phyloP scores from a whole-genome alignment of 257 asterid species.

The Orobanche coerulescens region DNA sequence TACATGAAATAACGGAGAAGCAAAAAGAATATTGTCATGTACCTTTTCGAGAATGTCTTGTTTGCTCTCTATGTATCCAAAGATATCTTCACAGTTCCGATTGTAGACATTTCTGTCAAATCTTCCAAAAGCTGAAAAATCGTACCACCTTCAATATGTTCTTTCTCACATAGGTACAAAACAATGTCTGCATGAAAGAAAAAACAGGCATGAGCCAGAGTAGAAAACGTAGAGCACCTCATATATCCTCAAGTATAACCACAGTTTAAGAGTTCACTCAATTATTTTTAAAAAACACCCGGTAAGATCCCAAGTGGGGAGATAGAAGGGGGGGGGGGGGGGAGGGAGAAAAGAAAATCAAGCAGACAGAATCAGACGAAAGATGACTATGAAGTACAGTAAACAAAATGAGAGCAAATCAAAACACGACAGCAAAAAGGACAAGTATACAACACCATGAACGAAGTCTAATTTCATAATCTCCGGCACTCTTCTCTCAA shows the following conservation, averaged over 20 bases:
- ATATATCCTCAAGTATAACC: constrained; percentile 4
- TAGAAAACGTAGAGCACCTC: too few species aligned
- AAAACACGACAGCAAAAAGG: background rate
- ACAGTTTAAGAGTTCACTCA: background rate
- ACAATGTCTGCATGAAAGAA: too few species aligned
- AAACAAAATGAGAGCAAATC: background rate
- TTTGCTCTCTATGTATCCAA: too few species aligned
- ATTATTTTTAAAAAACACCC: background rate
- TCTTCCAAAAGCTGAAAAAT: too few species aligned
- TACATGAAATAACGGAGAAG: constrained; percentile 15
- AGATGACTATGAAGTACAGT: background rate
- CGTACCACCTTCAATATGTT: too few species aligned
- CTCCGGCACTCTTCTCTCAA: too few species aligned
- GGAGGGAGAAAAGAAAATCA: too few species aligned
- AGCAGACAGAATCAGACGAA: background rate
- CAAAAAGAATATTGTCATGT: constrained; percentile 19
- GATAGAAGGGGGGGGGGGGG: background rate
- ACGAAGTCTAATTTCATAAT: too few species aligned
- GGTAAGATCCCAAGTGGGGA: background rate
- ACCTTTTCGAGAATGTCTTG: constrained; percentile 88
- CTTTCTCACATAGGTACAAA: too few species aligned
- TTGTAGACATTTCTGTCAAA: too few species aligned
- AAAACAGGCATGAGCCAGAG: too few species aligned
- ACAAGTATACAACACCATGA: background rate
- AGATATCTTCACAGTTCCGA: too few species aligned